Percentiles rank a stretch among this genome's conserved stretches.
phyloP scores from a whole-genome alignment of 2,329 filamentous ascomycete species.

The Paramyrothecium roridum region DNA sequence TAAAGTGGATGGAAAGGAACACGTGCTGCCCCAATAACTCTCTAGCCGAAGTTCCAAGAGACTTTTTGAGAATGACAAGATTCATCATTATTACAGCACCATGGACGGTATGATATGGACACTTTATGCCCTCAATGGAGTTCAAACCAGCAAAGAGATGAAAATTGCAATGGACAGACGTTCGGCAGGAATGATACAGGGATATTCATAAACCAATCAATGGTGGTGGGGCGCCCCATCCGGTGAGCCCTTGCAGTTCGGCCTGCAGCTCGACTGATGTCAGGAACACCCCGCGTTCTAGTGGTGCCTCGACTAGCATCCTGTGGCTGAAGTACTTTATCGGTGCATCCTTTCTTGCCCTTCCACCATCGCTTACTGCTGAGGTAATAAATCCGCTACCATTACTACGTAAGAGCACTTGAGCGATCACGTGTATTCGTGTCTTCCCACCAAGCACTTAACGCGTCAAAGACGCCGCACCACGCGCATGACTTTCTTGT shows the following conservation, averaged over 20 bases:
- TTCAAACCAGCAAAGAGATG: not conserved
- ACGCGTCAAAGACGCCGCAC: not conserved
- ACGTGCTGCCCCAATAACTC: too few species aligned
- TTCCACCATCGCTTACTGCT: not conserved
- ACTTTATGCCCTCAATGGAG: too few species aligned
- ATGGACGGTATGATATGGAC: too few species aligned
- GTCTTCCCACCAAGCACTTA: slow-evolving; percentile 4
- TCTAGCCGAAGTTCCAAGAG: too few species aligned
- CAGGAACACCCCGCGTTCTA: slow-evolving; percentile 34
- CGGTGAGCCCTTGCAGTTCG: slow-evolving; percentile 24
- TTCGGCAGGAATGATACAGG: slow-evolving; percentile 10
- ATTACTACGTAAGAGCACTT: too few species aligned
- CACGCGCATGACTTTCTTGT: not conserved
- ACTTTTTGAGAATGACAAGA: too few species aligned
- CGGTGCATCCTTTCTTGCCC: not conserved
- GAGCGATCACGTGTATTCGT: slow-evolving; percentile 20
- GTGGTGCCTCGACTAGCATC: slow-evolving; percentile 15
- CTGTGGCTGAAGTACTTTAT: not conserved
- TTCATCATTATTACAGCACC: too few species aligned
- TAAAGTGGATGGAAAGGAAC: too few species aligned
- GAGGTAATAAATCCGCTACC: too few species aligned
- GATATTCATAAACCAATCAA: slow-evolving; percentile 12
- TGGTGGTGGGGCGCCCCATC: slow-evolving; percentile 24
- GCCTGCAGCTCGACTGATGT: slow-evolving; percentile 26
- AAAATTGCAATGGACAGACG: slow-evolving; percentile 1